phyloP scores from a whole-genome alignment of 202 grass and related monocot species.

The Panicum virgatum region DNA sequence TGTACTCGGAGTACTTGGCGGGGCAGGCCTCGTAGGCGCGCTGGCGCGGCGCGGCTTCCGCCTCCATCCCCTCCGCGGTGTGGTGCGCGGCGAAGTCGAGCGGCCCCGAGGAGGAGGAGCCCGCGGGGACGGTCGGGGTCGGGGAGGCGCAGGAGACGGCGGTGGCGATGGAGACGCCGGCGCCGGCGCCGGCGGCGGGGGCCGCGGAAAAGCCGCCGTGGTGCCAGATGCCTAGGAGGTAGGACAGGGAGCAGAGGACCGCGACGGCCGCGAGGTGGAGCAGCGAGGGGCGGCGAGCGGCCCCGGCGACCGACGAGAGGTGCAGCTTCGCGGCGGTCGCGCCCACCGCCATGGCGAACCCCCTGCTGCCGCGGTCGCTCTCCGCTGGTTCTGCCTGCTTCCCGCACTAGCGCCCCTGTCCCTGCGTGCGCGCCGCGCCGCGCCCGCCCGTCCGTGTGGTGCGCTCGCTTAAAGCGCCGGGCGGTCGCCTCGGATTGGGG shows the following conservation, averaged over 20 bases:
- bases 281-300: slow-evolving; percentile 46
- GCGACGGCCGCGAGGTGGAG: slow-evolving; percentile 54
- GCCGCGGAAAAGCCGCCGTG: slow-evolving; percentile 52
- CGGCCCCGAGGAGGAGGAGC: not conserved
- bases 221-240: slow-evolving; percentile 77
- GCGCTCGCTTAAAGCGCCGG: slow-evolving; percentile 26
- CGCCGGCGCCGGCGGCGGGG: slow-evolving; percentile 2
- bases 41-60: slow-evolving; percentile 1
- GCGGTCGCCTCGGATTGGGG: slow-evolving; percentile 5
- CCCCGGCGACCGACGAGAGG: slow-evolving; percentile 26
- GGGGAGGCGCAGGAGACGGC: slow-evolving; percentile 37
- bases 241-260: slow-evolving; percentile 66
- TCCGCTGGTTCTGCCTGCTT: not conserved
- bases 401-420: not conserved
- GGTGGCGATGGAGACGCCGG: slow-evolving; percentile 48
- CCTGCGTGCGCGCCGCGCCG: no score
- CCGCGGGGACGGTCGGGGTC: not conserved
- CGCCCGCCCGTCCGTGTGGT: not conserved
- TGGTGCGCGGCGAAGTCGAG: slow-evolving; percentile 75
- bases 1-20: slow-evolving; percentile 83
- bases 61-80: slow-evolving; percentile 47
- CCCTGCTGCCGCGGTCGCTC: not conserved
- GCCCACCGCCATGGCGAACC: slow-evolving; percentile 48
- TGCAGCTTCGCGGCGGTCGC: slow-evolving; percentile 50
- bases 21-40: slow-evolving; percentile 55